Evolutionary conservation across 371 early-diverging fungal species (phyloP), one percentile per base, ranked within the genome.

Genomic region (Rhizopus arrhizus): DNA sequence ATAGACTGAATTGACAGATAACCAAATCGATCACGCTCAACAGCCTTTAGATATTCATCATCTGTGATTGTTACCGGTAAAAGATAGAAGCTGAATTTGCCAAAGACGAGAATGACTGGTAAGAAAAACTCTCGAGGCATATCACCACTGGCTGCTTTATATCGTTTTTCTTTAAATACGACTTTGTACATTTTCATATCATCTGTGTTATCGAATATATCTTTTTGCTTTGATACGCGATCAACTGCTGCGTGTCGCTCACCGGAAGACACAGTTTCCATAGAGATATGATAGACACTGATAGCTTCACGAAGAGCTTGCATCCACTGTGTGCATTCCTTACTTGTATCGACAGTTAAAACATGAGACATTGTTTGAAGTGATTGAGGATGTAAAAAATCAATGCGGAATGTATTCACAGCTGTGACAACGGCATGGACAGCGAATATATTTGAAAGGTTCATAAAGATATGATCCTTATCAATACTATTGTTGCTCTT

Each of bases 11-110:
- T 65, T 4, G 79, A 65, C 11, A 78, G 36, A 2, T 73, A 55
- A 2, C 79, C 79, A 61, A 71, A 68, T 3, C 79, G 72, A 45
- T 75, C 79, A 0, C 76, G 69, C 16, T 70, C 74, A 3, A 78
- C 61, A 0, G 55, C 36, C 41, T 74, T 74, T 10, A 67, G 56
- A 38, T 74, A 73, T 22, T 61, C 65, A 22, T 65, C 59, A 29
- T 66, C 68, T 31, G 58, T 15, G 10, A 60, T 58, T 5, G 57
- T 41, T 0, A 55, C 49, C 0, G 76, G 79, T 32, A 75, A 53
- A 0, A 78, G 28, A 16, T 78, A 78, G 15, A 78, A 62, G 41
- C 75, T 78, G 45, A 66, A 72, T 59, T 70, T 73, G 12, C 79
- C 79, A 45, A 78, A 68, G 1, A 66, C 79, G 10, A 78, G 46